Evolutionary conservation across 768 basidiomycete genomes (phyloP).

Genomic region (Udeniomyces megalosporus): DNA sequence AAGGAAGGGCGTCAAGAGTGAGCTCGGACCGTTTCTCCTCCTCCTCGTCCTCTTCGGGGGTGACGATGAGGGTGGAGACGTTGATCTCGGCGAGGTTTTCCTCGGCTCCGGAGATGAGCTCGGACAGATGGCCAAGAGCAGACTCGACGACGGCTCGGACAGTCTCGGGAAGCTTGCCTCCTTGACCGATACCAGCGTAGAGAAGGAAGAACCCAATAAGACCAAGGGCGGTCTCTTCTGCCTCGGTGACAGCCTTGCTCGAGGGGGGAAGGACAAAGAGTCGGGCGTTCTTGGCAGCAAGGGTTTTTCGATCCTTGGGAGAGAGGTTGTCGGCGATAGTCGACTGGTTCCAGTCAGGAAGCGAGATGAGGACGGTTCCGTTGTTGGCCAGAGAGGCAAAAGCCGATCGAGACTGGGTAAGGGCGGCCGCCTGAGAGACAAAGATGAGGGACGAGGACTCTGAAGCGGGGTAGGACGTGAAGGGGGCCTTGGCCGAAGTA

Average conservation of each 20-base stretch:
- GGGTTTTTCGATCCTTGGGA: slow-evolving; percentile 34
- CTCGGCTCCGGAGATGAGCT: slow-evolving; percentile 39
- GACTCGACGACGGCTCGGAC: slow-evolving; percentile 37
- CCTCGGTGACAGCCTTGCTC: slow-evolving; percentile 5
- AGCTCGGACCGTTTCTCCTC: slow-evolving; percentile 27
- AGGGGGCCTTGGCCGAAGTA: slow-evolving; percentile 8
- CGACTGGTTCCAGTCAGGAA: slow-evolving; percentile 55
- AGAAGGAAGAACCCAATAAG: slow-evolving; percentile 65
- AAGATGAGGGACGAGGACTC: slow-evolving; percentile 43
- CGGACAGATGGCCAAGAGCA: slow-evolving; percentile 30
- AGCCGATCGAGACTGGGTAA: slow-evolving; percentile 64
- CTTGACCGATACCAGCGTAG: slow-evolving; percentile 32
- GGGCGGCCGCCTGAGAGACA: slow-evolving; percentile 53
- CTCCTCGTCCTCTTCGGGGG: slow-evolving; percentile 30
- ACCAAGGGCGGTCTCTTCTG: slow-evolving; percentile 37
- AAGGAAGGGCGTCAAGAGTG: slow-evolving; percentile 6
- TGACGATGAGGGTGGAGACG: slow-evolving; percentile 27
- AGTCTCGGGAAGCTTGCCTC: slow-evolving; percentile 19
- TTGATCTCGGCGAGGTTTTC: slow-evolving; percentile 48
- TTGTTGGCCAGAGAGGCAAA: slow-evolving; percentile 48
- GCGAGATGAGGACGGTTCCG: slow-evolving; percentile 51
- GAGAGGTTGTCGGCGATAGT: slow-evolving; percentile 60
- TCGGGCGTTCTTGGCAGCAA: slow-evolving; percentile 37
- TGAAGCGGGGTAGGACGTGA: slow-evolving; percentile 16
- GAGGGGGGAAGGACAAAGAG: slow-evolving; percentile 29